phyloP scores from a whole-genome alignment of 305 asterid species.

The Plantago coronopus region DNA sequence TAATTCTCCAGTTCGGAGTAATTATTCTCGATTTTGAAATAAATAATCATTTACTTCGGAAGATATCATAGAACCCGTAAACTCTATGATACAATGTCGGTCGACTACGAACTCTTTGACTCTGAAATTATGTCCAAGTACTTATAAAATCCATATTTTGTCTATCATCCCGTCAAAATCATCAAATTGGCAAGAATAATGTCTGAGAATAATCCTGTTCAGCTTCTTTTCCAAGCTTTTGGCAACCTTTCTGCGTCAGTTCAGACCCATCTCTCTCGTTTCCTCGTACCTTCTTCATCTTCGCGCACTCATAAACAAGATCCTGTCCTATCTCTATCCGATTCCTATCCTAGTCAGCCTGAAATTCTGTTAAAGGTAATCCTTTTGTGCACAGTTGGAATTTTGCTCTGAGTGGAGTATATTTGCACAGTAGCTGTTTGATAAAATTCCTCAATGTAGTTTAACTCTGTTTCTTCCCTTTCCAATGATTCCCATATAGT shows the following conservation, averaged over 20 bases:
- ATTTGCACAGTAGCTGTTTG: conserved; percentile 41
- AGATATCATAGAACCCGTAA: no score
- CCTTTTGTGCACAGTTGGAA: neutral
- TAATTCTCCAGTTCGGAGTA: no score
- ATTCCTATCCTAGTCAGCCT: conserved; percentile 30
- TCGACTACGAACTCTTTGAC: no score
- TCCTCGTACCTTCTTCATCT: conserved; percentile 29
- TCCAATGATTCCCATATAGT: neutral
- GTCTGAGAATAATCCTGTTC: conserved; percentile 70
- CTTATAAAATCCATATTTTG: no score
- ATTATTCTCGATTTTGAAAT: no score
- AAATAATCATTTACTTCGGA: no score
- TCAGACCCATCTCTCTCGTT: conserved; percentile 52
- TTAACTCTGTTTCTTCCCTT: neutral
- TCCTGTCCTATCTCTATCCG: conserved; percentile 23
- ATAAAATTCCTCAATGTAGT: conserved; percentile 39
- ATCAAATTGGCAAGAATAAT: conserved; percentile 19
- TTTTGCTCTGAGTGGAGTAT: neutral
- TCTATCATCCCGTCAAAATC: no score
- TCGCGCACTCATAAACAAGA: conserved; percentile 21
- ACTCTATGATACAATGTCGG: no score
- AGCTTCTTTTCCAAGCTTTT: conserved; percentile 39
- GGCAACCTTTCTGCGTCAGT: conserved; percentile 41
- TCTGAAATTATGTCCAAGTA: no score
- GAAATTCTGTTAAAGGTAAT: conserved; percentile 37